Percentiles rank a stretch among this genome's conserved stretches.
These are phyloP conservation scores for Coleophoma crateriformis DNA, from an alignment of 2,329 filamentous ascomycete species.

Conservation along the genomic window DNA sequence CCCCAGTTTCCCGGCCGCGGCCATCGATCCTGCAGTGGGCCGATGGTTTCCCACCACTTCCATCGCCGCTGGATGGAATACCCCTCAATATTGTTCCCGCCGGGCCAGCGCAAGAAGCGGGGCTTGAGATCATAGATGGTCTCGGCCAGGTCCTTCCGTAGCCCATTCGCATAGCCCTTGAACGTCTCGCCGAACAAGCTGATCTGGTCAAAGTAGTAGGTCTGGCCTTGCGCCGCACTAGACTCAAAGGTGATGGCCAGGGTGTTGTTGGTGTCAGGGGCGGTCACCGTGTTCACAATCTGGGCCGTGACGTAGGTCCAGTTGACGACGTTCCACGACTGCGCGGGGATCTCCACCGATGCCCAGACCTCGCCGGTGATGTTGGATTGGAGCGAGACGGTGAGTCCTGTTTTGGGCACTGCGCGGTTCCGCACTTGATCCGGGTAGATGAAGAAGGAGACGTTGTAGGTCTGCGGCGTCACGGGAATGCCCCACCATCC, in stretches of 20 bases:
- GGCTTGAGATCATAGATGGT: conserved; percentile 45
- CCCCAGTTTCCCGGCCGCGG: conserved; percentile 35
- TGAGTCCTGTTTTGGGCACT: conserved; percentile 12
- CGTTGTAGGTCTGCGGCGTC: conserved; percentile 22
- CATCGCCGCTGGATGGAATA: conserved; percentile 8
- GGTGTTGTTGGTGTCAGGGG: conserved; percentile 41
- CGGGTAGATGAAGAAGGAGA: conserved; percentile 30
- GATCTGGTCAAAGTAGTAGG: conserved; percentile 50
- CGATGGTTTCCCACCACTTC: conserved; percentile 1
- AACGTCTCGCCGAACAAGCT: conserved; percentile 55
- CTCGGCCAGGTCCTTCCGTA: conserved; percentile 49
- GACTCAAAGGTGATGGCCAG: conserved; percentile 48
- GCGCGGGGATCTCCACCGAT: conserved; percentile 15
- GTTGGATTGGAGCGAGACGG: conserved; percentile 21
- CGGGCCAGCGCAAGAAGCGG: conserved; percentile 56
- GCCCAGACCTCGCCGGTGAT: conserved; percentile 21
- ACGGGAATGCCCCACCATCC: conserved; percentile 27
- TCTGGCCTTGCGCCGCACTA: conserved; percentile 24
- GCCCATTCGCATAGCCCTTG: conserved; percentile 49
- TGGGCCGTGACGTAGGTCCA: conserved; percentile 17
- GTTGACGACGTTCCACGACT: conserved; percentile 34
- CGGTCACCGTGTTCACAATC: conserved; percentile 8
- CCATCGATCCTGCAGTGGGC: conserved; percentile 5
- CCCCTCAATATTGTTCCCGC: conserved; percentile 51
- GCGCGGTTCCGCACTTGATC: conserved; percentile 17